Evolutionary conservation across 1,139 yeast genomes (phyloP).

Genomic region (Ashbya aceris): DNA sequence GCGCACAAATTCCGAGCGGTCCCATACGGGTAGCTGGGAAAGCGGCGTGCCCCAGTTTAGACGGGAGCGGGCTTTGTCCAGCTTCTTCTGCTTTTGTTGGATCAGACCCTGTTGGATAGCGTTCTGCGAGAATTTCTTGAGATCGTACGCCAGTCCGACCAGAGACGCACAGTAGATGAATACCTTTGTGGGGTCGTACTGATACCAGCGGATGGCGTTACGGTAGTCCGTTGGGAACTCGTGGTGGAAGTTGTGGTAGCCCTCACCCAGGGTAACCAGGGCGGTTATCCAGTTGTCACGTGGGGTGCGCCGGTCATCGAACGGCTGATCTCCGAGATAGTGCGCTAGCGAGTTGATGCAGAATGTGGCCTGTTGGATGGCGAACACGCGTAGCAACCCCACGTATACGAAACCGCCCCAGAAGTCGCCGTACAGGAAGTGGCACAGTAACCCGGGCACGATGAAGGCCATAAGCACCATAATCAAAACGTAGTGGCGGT

Average conservation of each 20-base stretch:
- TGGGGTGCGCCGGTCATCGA: slow-evolving; percentile 95
- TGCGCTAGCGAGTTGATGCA: slow-evolving; percentile 98
- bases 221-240: slow-evolving; percentile 98
- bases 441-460: slow-evolving; percentile 70
- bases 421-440: slow-evolving; percentile 79
- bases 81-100: slow-evolving; percentile 94
- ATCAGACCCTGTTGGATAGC: slow-evolving; percentile 94
- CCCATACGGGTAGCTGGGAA: slow-evolving; percentile 83
- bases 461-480: slow-evolving; percentile 62
- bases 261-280: slow-evolving; percentile 93
- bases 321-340: slow-evolving; percentile 97
- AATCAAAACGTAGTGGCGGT: slow-evolving; percentile 70
- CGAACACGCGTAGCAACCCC: slow-evolving; percentile 72
- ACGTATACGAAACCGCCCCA: slow-evolving; percentile 90
- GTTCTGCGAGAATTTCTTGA: slow-evolving; percentile 88
- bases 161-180: slow-evolving; percentile 62
- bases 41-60: slow-evolving; percentile 92
- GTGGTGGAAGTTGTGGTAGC: slow-evolving; percentile 98
- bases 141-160: slow-evolving; percentile 80
- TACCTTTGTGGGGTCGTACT: slow-evolving; percentile 93
- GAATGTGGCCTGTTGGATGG: slow-evolving; percentile 95
- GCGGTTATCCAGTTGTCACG: slow-evolving; percentile 95
- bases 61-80: slow-evolving; percentile 66
- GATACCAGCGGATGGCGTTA: slow-evolving; percentile 97
- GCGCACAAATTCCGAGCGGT: slow-evolving; percentile 69